These are phyloP conservation scores for Lachnum nothofagi DNA, from an alignment of 2,329 filamentous ascomycete species.

Conservation along the genomic window DNA sequence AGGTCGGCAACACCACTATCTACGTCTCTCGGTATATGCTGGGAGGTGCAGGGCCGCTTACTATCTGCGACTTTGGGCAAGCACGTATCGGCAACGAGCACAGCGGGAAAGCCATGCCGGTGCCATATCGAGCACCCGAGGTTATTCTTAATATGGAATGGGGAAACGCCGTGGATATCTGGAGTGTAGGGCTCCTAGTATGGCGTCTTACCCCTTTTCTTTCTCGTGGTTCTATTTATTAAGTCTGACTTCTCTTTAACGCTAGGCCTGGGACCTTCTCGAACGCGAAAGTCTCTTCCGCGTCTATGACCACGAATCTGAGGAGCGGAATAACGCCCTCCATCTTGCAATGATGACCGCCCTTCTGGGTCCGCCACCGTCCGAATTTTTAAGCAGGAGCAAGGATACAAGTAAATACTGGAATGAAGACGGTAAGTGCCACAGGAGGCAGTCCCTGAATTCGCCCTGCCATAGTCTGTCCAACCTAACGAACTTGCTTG, in stretches of 20 bases:
- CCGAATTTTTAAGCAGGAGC: conserved; percentile 17
- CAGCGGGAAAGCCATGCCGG: conserved; percentile 10
- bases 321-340: conserved; percentile 12
- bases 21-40: conserved; percentile 15
- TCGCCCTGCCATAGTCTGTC: background rate
- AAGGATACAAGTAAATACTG: conserved; percentile 18
- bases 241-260: conserved; percentile 10
- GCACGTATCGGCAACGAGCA: conserved; percentile 3
- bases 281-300: conserved; percentile 17
- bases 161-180: conserved; percentile 34
- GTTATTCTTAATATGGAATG: conserved; percentile 36
- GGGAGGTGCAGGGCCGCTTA: conserved; percentile 11
- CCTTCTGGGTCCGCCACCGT: conserved; percentile 17
- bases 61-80: conserved; percentile 14
- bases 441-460: too few species aligned
- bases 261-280: conserved; percentile 17
- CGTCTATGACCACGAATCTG: conserved; percentile 14
- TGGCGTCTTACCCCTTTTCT: background rate
- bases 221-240: conserved; percentile 7
- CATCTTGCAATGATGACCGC: conserved; percentile 18
- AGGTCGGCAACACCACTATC: conserved; percentile 8
- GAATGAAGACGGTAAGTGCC: conserved; percentile 11
- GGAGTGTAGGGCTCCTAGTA: conserved; percentile 36
- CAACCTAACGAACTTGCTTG: conserved; percentile 7
- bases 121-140: conserved; percentile 33